phyloP scores from a whole-genome alignment of 306 rosid species.

The Vigna hirtella region DNA sequence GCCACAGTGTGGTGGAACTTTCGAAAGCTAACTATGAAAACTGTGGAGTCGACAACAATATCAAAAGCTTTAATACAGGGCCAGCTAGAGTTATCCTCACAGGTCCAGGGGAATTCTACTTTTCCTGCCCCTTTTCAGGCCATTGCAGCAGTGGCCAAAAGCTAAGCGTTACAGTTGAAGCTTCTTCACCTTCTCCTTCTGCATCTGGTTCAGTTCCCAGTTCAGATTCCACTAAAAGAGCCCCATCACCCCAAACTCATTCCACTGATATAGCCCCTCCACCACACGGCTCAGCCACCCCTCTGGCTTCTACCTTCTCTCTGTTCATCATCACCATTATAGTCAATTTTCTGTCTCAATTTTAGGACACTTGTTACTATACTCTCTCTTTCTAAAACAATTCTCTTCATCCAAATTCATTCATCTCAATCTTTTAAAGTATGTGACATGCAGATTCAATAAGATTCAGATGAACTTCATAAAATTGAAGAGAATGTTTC shows the following conservation, averaged over 20 bases:
- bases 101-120: slow-evolving; percentile 32
- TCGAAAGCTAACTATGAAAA: slow-evolving; percentile 30
- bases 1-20: slow-evolving; percentile 42
- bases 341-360: slow-evolving; percentile 19
- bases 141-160: slow-evolving; percentile 65
- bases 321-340: slow-evolving; percentile 35
- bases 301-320: slow-evolving; percentile 36
- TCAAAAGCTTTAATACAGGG: neutral
- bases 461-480: neutral
- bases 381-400: neutral
- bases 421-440: neutral
- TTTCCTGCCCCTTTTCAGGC: slow-evolving; percentile 45
- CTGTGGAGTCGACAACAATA: slow-evolving; percentile 2
- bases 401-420: neutral
- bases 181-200: slow-evolving; percentile 26
- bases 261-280: slow-evolving; percentile 32
- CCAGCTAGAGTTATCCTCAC: slow-evolving; percentile 42
- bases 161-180: slow-evolving; percentile 45
- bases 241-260: slow-evolving; percentile 27
- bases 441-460: neutral
- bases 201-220: neutral
- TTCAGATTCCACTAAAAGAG: neutral
- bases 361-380: slow-evolving; percentile 27
- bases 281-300: slow-evolving; percentile 39
- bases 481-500: neutral